A percentile compares a stretch with the other conserved stretches of the same genome.
Evolutionary conservation across 805 yeast genomes (phyloP).

Genomic region (Saccharomycopsis guyanensis): DNA sequence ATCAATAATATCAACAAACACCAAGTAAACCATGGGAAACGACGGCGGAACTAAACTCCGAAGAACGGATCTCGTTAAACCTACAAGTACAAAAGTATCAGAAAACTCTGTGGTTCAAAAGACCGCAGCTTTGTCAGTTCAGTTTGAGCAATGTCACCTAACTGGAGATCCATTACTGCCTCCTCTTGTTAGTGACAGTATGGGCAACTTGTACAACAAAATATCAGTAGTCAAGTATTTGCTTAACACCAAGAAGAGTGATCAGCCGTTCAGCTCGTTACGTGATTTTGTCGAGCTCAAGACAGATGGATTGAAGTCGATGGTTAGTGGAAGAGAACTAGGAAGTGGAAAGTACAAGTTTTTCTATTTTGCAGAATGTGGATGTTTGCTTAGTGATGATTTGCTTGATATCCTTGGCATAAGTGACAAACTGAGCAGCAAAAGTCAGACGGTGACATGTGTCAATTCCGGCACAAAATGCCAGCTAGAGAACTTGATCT

Average conservation of each 20-base stretch:
- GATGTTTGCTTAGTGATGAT: conserved; percentile 17
- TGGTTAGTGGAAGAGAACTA: not conserved
- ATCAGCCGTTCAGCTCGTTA: conserved; percentile 22
- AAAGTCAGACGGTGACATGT: not conserved
- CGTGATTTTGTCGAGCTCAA: conserved; percentile 40
- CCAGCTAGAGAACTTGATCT: conserved; percentile 12
- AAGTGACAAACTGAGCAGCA: not conserved
- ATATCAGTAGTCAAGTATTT: conserved; percentile 54
- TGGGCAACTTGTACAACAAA: conserved; percentile 59
- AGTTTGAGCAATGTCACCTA: conserved; percentile 33
- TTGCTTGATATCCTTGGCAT: conserved; percentile 6
- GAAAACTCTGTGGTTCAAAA: conserved; percentile 10
- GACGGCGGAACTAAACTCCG: conserved; percentile 21
- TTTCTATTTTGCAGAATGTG: conserved; percentile 22
- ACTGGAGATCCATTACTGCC: conserved; percentile 35
- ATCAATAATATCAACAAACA: too few species aligned
- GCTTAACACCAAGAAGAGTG: conserved; percentile 26
- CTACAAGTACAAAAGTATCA: conserved; percentile 5
- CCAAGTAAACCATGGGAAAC: conserved; percentile 6
- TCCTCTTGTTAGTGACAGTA: conserved; percentile 61
- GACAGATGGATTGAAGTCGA: not conserved
- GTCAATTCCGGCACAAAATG: conserved; percentile 10
- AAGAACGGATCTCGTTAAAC: conserved; percentile 18
- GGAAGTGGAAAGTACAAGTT: conserved; percentile 1
- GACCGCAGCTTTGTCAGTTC: conserved; percentile 1